These are phyloP conservation scores for Achaetomiella virescens DNA, from an alignment of 495 filamentous ascomycete species.

Conservation along the genomic window DNA sequence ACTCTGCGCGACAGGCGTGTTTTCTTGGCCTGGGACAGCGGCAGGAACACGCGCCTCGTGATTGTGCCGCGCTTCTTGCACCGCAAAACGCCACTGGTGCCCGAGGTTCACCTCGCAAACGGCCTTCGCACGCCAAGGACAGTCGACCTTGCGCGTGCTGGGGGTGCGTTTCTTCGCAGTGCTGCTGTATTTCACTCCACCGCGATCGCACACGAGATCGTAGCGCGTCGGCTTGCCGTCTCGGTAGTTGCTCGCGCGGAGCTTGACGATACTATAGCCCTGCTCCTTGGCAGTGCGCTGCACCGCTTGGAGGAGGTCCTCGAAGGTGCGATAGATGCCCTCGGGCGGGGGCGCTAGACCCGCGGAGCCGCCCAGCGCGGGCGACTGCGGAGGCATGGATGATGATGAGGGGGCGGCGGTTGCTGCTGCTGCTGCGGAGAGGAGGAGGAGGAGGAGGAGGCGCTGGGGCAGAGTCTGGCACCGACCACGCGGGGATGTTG, in stretches of 20 bases:
- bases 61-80: slow-evolving; percentile 44
- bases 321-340: slow-evolving; percentile 40
- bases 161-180: slow-evolving; percentile 49
- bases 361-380: slow-evolving; percentile 17
- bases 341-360: slow-evolving; percentile 42
- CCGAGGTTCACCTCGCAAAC: slow-evolving; percentile 46
- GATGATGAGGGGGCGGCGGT: slow-evolving; percentile 21
- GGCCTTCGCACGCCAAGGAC: slow-evolving; percentile 47
- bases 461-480: slow-evolving; percentile 21
- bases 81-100: slow-evolving; percentile 46
- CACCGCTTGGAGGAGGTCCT: slow-evolving; percentile 39
- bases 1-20: slow-evolving; percentile 40
- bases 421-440: background rate
- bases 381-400: slow-evolving; percentile 30
- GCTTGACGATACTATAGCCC: slow-evolving; percentile 46
- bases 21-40: slow-evolving; percentile 39
- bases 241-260: slow-evolving; percentile 47
- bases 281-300: slow-evolving; percentile 44
- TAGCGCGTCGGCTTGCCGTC: slow-evolving; percentile 46
- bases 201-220: slow-evolving; percentile 47
- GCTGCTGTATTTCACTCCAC: slow-evolving; percentile 48
- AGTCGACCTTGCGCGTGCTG: slow-evolving; percentile 48
- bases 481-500: slow-evolving; percentile 24
- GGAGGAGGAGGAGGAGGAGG: slow-evolving; percentile 23
- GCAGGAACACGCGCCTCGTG: slow-evolving; percentile 41